Percentiles rank a stretch among this genome's conserved stretches.
Evolutionary conservation across 2,329 filamentous ascomycete genomes (phyloP).

Genomic region (Chalaropsis ovoidea): DNA sequence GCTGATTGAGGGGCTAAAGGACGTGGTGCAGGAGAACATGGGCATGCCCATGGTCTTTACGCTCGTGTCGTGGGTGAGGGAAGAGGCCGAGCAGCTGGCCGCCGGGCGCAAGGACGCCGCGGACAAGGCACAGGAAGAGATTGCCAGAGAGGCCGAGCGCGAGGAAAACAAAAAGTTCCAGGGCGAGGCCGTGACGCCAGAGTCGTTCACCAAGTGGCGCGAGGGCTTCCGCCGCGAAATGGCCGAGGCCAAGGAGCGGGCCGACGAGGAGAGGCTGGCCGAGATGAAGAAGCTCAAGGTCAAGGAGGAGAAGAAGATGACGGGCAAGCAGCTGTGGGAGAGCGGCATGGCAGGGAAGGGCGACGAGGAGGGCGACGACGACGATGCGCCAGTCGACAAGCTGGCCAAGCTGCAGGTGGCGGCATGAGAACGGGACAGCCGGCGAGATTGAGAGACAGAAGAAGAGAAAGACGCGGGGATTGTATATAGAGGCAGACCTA

Average conservation of each 20-base stretch:
- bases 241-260: constrained; percentile 56
- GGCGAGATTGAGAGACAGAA: neutral
- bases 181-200: constrained; percentile 75
- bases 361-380: constrained; percentile 58
- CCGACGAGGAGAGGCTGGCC: constrained; percentile 68
- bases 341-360: constrained; percentile 57
- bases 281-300: constrained; percentile 62
- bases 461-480: neutral
- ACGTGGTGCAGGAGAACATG: constrained; percentile 79
- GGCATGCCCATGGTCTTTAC: constrained; percentile 98
- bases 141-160: constrained; percentile 53
- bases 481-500: constrained; percentile 15
- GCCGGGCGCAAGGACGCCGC: constrained; percentile 58
- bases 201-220: constrained; percentile 77
- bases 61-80: constrained; percentile 76
- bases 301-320: constrained; percentile 63
- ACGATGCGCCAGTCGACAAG: constrained; percentile 43
- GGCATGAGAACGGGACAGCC: constrained; percentile 31
- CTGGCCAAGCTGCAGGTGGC: constrained; percentile 65
- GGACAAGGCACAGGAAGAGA: constrained; percentile 49
- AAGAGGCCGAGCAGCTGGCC: constrained; percentile 78
- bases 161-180: constrained; percentile 97
- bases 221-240: constrained; percentile 68
- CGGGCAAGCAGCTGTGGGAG: constrained; percentile 71
- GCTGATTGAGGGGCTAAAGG: constrained; percentile 60